Percentiles rank a stretch among this genome's conserved stretches.
phyloP scores from a whole-genome alignment of 164 flowering plant species.

The Tetracentron sinense region DNA sequence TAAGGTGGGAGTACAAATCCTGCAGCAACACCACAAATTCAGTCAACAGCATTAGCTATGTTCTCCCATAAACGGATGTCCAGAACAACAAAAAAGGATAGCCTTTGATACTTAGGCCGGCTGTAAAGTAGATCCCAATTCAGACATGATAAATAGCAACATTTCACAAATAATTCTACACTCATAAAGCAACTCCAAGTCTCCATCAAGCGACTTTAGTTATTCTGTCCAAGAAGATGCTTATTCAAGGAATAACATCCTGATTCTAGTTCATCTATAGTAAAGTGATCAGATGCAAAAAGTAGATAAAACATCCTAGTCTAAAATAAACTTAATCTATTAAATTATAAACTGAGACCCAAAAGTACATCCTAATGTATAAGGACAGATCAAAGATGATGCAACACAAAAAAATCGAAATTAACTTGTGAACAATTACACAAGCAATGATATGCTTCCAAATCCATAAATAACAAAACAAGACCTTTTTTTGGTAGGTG shows the following conservation, averaged over 20 bases:
- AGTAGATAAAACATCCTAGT: background rate
- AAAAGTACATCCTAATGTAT: background rate
- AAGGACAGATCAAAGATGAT: background rate
- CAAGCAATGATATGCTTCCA: background rate
- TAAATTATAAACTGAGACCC: background rate
- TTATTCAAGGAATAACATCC: background rate
- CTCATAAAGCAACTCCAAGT: background rate
- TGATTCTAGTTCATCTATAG: background rate
- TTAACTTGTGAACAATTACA: background rate
- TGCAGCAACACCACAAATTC: slow-evolving; percentile 9
- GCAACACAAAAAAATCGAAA: background rate
- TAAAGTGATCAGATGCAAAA: background rate
- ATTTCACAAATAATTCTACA: background rate
- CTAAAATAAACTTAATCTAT: background rate
- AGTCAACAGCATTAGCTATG: background rate
- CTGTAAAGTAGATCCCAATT: no score
- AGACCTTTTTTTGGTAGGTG: background rate
- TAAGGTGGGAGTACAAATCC: slow-evolving; percentile 26
- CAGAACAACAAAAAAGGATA: no score
- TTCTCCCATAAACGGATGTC: background rate
- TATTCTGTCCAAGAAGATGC: no score
- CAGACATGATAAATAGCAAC: background rate
- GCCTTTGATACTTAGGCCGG: no score
- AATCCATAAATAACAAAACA: background rate
- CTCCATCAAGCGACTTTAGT: no score